Conservation (phyloP, 495 filamentous ascomycete species). For the Darksidea phi region DNA sequence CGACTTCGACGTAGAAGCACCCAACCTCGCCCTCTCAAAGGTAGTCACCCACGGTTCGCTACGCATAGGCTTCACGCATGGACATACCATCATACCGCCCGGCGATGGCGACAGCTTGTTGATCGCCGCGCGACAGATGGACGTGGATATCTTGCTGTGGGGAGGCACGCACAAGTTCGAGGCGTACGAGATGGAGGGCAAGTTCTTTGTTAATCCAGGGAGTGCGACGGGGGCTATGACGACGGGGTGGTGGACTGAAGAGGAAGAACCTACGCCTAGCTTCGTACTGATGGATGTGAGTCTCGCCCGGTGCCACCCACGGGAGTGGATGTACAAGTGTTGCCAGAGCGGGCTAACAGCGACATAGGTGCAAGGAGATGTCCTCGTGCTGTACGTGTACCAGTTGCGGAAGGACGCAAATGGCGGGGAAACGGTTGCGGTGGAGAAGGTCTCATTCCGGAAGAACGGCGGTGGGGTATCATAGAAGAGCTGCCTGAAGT, state of each 20-base stretch:
- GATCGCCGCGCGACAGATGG: conserved; percentile 91
- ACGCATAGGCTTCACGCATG: conserved; percentile 94
- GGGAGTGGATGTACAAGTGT: background rate
- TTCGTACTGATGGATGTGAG: conserved; percentile 98
- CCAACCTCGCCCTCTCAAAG: conserved; percentile 85
- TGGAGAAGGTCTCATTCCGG: conserved; percentile 97
- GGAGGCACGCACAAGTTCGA: conserved; percentile 97
- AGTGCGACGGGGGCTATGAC: conserved; percentile 84
- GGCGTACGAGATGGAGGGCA: conserved; percentile 96
- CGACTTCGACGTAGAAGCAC: conserved; percentile 88
- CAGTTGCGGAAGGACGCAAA: conserved; percentile 87
- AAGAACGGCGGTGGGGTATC: conserved; percentile 60
- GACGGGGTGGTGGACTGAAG: conserved; percentile 66
- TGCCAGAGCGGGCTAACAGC: conserved; percentile 4
- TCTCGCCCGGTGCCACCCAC: background rate
- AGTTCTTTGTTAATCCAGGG: conserved; percentile 98
- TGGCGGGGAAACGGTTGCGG: conserved; percentile 85
- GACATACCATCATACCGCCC: conserved; percentile 88
- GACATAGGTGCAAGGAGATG: conserved; percentile 88
- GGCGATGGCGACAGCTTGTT: conserved; percentile 88
- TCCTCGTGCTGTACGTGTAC: conserved; percentile 95
- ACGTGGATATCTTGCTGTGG: conserved; percentile 96
- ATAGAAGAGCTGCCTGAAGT: conserved; percentile 10
- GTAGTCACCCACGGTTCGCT: conserved; percentile 92
- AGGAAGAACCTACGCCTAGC: conserved; percentile 84